Conservation (phyloP, 139 green algal species). For the Tetraselmis striata region DNA sequence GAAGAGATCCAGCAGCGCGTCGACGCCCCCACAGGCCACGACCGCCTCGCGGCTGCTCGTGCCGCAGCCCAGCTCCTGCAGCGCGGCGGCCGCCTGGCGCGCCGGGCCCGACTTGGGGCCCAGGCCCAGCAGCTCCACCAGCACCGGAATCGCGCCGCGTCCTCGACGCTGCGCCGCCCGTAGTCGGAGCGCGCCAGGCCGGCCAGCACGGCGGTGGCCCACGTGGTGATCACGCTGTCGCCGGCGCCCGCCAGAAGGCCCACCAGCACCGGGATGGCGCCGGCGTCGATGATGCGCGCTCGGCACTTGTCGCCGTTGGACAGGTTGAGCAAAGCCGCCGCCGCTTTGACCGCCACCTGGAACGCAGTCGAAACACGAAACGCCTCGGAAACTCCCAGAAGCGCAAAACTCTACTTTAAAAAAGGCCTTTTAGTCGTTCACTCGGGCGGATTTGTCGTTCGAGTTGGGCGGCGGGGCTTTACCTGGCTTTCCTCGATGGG, state of each 20-base stretch:
- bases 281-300: neutral
- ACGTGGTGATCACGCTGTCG: neutral
- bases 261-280: neutral
- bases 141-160: neutral
- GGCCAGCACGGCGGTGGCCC: neutral
- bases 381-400: no score
- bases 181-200: neutral
- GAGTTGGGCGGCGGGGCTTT: no score
- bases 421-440: no score
- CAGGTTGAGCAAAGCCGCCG: neutral
- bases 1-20: neutral
- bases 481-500: neutral
- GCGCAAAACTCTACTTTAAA: no score
- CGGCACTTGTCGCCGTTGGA: neutral
- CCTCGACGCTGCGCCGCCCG: neutral
- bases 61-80: neutral
- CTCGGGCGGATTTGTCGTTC: no score
- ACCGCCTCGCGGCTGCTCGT: neutral
- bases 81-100: neutral
- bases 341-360: neutral
- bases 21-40: neutral
- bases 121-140: neutral
- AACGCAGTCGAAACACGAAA: no score
- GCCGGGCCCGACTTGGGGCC: neutral
- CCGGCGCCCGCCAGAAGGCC: neutral